Evolutionary conservation across 768 basidiomycete species (phyloP), one percentile per base, ranked within the genome.

Genomic region (Cubamyces sp.): DNA sequence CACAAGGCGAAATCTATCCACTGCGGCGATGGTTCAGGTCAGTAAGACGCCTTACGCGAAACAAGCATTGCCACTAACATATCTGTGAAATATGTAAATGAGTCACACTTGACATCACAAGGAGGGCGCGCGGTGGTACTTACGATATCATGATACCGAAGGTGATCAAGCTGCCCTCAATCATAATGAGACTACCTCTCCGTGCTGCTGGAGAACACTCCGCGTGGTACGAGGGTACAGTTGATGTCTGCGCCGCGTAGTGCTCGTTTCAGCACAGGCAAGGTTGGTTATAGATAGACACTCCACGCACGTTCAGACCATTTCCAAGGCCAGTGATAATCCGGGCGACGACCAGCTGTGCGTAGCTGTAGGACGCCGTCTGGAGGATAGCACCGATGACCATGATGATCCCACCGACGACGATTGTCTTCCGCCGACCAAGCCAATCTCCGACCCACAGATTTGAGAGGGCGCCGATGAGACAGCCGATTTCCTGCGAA

Each of bases 1-100:
- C 71, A 85, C 82, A 86, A 73, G 21, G 83, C 85, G 55, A 88
- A 85, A 67, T 86, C 85, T 64, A 87, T 75, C 87, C 87, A 87
- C 82, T 85, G 49, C 6, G 60, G 25, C 5, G 26, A 49, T 16
- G 19, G 21, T 42, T 14, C 23, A 45, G 26, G 40, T 61, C 28
- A 49, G 39, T 48, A 14, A 54, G 21, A 9, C 23, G 25, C 34
- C 12, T 25, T 8, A 39, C 46, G 21, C 39, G 40, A 41, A 51
- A 23, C 25, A 49, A n/a, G 2, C 39, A 51, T 23, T 9, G 30
- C 16, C 25, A 70, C 69, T 39, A 57, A 72, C 71, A 49, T 71
- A 72, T 64, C 70, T 71, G 57, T 16, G 18, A 3, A 40, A 18
- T 23, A 39, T 15, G 57, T 9, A n/a, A n/a, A 21, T 48, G n/a